A percentile compares a stretch with the other conserved stretches of the same genome.
These are phyloP conservation scores for Eremochloa ophiuroides DNA, from an alignment of 176 grass and related monocot genomes.

Conservation along the genomic window DNA sequence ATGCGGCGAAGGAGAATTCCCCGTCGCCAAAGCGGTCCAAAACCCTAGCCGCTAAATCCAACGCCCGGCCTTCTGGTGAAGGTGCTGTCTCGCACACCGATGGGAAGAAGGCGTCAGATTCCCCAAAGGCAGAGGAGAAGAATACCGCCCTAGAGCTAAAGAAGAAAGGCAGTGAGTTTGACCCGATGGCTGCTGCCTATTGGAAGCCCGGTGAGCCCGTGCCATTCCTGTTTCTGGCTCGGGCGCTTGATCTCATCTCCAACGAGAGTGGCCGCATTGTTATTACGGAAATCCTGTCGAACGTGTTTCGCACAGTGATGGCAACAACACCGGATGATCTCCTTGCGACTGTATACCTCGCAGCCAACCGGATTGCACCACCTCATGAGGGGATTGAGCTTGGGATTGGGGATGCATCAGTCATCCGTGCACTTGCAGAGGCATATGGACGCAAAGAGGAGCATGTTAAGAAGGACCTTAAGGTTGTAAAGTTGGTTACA, in stretches of 20 bases:
- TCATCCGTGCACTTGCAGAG: constrained; percentile 83
- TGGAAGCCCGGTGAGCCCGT: constrained; percentile 79
- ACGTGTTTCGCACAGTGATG: constrained; percentile 80
- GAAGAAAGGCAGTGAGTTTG: constrained; percentile 71
- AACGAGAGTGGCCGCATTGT: constrained; percentile 77
- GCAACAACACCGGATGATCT: constrained; percentile 77
- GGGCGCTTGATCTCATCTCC: constrained; percentile 82
- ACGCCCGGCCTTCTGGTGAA: constrained; percentile 25
- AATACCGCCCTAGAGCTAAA: constrained; percentile 64
- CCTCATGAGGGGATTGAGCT: constrained; percentile 96
- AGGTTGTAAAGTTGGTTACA: constrained; percentile 42
- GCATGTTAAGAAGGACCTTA: constrained; percentile 91
- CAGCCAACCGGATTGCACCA: constrained; percentile 80
- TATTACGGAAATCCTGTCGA: constrained; percentile 90
- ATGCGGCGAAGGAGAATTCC: constrained; percentile 19
- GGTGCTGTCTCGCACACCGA: background rate
- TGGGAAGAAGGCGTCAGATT: constrained; percentile 9
- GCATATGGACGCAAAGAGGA: constrained; percentile 97
- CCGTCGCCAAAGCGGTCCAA: constrained; percentile 47
- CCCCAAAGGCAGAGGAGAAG: constrained; percentile 25
- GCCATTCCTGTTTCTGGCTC: constrained; percentile 82
- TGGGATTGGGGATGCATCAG: constrained; percentile 83
- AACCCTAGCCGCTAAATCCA: constrained; percentile 55
- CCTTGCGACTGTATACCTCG: constrained; percentile 83
- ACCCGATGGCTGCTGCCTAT: constrained; percentile 62